These are phyloP conservation scores for Carallia brachiata DNA, from an alignment of 345 rosid genomes.

Conservation along the genomic window DNA sequence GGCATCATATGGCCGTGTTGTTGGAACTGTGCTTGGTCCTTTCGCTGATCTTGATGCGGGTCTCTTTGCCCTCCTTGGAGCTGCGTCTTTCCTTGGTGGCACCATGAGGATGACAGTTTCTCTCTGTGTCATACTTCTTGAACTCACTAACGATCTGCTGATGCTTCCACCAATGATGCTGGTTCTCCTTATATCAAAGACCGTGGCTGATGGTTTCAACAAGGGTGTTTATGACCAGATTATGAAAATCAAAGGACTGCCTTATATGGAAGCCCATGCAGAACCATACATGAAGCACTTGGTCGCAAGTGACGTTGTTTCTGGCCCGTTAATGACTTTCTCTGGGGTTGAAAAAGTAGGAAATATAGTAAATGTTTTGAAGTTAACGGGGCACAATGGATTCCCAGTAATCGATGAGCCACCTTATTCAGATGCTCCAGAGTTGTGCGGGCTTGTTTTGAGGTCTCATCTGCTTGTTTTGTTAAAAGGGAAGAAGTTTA, in stretches of 20 bases:
- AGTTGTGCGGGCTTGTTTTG: conserved; percentile 79
- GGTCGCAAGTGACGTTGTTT: conserved; percentile 68
- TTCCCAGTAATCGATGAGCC: conserved; percentile 93
- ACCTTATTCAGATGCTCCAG: conserved; percentile 62
- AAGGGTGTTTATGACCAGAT: conserved; percentile 88
- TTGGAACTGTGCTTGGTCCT: conserved; percentile 58
- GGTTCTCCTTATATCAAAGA: conserved; percentile 82
- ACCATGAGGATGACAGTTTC: conserved; percentile 99
- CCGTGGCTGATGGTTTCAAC: conserved; percentile 81
- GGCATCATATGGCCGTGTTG: conserved; percentile 80
- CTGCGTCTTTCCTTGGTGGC: conserved; percentile 95
- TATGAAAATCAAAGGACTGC: conserved; percentile 78
- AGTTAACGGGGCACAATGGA: conserved; percentile 66
- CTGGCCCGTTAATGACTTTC: conserved; percentile 62
- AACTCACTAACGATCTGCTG: conserved; percentile 74
- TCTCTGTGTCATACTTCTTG: conserved; percentile 82
- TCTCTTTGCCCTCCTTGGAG: conserved; percentile 88
- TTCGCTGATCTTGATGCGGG: conserved; percentile 66
- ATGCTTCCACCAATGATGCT: conserved; percentile 91
- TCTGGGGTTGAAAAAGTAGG: conserved; percentile 73
- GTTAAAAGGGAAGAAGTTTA: conserved; percentile 69
- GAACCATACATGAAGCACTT: conserved; percentile 86
- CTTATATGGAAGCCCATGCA: conserved; percentile 87
- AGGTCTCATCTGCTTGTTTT: conserved; percentile 85
- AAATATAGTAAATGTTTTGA: conserved; percentile 50